These are phyloP conservation scores for Leucocoprinus birnbaumii DNA, from an alignment of 768 basidiomycete species.

Conservation along the genomic window DNA sequence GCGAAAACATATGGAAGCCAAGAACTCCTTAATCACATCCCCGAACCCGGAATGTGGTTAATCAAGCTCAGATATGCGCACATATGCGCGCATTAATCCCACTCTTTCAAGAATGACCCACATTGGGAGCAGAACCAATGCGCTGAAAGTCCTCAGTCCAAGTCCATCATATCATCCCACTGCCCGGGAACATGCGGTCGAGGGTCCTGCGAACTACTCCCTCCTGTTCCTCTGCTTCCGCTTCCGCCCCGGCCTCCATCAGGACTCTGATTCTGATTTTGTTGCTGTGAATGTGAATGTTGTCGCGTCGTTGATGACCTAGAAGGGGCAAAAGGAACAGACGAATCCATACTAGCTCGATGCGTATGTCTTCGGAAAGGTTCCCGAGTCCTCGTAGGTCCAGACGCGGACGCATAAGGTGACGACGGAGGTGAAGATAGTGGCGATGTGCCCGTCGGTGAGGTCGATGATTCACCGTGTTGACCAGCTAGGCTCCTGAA, in stretches of 20 bases:
- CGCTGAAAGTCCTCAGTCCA: slow-evolving; percentile 1
- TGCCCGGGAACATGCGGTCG: slow-evolving; percentile 7
- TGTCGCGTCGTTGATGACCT: background rate
- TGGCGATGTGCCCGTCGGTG: slow-evolving; percentile 8
- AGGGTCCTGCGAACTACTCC: background rate
- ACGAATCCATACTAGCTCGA: background rate
- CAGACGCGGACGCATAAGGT: background rate
- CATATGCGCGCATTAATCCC: background rate
- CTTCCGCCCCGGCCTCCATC: background rate
- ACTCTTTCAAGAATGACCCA: background rate
- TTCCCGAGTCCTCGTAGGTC: background rate
- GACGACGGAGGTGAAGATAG: background rate
- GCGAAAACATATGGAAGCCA: background rate
- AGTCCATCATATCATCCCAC: slow-evolving; percentile 8
- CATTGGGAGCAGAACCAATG: no score
- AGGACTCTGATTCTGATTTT: background rate
- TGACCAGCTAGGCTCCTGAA: slow-evolving; percentile 13
- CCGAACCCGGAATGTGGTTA: background rate
- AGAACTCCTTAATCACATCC: background rate
- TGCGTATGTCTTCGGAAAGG: background rate
- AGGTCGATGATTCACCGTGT: background rate
- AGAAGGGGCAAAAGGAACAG: background rate
- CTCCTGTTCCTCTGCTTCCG: background rate
- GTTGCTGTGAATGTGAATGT: background rate
- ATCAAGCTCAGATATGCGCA: background rate